Conservation (phyloP, 441 rosid species). For the Cnidoscolus chayamansa region DNA sequence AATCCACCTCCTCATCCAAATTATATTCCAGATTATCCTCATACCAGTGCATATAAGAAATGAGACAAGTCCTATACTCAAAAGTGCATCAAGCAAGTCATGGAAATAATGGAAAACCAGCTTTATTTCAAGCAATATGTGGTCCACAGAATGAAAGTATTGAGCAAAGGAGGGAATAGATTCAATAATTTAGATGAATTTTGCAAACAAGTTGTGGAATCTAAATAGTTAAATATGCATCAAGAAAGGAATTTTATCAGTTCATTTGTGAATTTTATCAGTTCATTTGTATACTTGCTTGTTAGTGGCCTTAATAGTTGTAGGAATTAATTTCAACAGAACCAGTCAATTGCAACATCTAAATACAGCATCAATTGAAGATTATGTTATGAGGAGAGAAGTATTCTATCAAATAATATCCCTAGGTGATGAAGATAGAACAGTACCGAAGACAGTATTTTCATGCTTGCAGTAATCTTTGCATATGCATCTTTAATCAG, state of each 20-base stretch:
- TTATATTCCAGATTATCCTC: not conserved
- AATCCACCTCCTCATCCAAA: not conserved
- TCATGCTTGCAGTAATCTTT: slow-evolving; percentile 54
- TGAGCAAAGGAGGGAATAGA: too few relatives aligned
- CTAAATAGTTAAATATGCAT: not conserved
- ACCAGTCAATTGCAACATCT: not conserved
- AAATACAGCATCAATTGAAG: not conserved
- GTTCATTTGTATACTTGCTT: not conserved
- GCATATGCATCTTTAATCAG: slow-evolving; percentile 63
- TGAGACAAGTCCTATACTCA: not conserved
- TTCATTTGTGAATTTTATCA: too few relatives aligned
- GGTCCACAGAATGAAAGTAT: too few relatives aligned
- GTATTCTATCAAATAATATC: not conserved
- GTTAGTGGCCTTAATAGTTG: not conserved
- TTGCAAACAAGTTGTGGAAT: not conserved
- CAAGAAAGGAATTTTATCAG: not conserved
- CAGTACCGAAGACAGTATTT: slow-evolving; percentile 63
- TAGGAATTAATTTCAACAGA: not conserved
- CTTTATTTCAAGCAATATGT: too few relatives aligned
- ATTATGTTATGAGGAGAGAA: not conserved
- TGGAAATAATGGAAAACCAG: not conserved
- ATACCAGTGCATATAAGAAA: not conserved
- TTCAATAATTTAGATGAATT: too few relatives aligned
- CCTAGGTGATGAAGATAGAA: not conserved
- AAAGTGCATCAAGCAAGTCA: not conserved